These are phyloP conservation scores for Neohortaea acidophila DNA, from an alignment of 495 filamentous ascomycete genomes.

Conservation along the genomic window DNA sequence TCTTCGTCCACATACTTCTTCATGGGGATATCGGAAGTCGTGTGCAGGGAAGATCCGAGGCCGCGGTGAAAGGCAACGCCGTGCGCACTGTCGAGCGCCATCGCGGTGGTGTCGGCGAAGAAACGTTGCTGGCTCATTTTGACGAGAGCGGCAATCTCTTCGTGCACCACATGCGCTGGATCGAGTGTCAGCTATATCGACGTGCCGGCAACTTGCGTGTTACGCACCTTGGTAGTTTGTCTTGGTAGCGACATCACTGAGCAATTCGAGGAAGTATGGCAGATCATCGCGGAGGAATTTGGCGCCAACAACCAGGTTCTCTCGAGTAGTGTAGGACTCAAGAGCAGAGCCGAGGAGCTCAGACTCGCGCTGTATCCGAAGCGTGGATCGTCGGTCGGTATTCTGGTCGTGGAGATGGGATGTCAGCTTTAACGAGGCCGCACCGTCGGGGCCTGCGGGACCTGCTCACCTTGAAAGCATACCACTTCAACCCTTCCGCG, in stretches of 20 bases:
- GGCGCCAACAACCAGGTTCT: constrained; percentile 79
- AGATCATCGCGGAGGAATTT: constrained; percentile 91
- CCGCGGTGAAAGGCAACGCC: constrained; percentile 85
- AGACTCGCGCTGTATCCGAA: constrained; percentile 84
- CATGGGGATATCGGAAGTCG: constrained; percentile 50
- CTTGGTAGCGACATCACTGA: constrained; percentile 76
- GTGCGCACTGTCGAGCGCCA: constrained; percentile 77
- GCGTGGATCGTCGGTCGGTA: constrained; percentile 67
- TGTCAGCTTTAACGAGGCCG: background rate
- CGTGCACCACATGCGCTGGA: constrained; percentile 71
- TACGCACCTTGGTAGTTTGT: constrained; percentile 50
- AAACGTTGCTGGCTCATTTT: constrained; percentile 54
- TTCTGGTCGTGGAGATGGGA: constrained; percentile 37
- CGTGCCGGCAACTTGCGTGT: background rate
- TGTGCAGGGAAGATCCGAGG: constrained; percentile 61
- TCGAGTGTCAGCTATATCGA: constrained; percentile 7
- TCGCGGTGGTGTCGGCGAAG: constrained; percentile 45
- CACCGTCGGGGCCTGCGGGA: background rate
- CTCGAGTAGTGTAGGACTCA: constrained; percentile 69
- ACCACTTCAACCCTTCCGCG: constrained; percentile 76
- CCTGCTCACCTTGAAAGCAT: constrained; percentile 81
- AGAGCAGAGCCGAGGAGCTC: constrained; percentile 87
- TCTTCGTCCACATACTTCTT: constrained; percentile 63
- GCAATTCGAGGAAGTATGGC: constrained; percentile 91
- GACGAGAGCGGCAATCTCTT: constrained; percentile 63